phyloP scores from a whole-genome alignment of 129 eudicot species.

The Rutidosis leptorrhynchoides region DNA sequence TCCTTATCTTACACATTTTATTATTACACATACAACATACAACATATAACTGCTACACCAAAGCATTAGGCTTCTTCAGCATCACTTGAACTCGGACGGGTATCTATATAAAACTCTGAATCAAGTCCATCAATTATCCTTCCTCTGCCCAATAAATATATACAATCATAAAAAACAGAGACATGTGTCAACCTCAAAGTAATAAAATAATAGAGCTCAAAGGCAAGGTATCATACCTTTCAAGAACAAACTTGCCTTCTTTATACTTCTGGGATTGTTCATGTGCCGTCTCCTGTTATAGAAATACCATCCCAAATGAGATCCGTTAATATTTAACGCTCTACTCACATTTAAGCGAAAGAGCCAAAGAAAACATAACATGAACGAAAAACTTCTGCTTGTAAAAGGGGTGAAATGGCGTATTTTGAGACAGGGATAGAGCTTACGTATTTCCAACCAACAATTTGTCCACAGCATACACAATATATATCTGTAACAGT shows the following conservation, averaged over 20 bases:
- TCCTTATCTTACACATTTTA: slow-evolving; percentile 25
- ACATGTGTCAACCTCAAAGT: not conserved
- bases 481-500: slow-evolving; percentile 87
- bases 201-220: not conserved
- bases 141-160: slow-evolving; percentile 44
- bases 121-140: slow-evolving; percentile 76
- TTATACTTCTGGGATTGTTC: slow-evolving; percentile 79
- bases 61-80: slow-evolving; percentile 51
- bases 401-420: not conserved
- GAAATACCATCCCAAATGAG: slow-evolving; percentile 4
- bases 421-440: slow-evolving; percentile 7
- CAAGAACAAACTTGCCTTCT: slow-evolving; percentile 87
- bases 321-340: slow-evolving; percentile 8
- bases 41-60: not conserved
- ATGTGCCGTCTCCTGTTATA: slow-evolving; percentile 49
- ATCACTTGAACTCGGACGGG: slow-evolving; percentile 68
- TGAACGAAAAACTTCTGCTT: not conserved
- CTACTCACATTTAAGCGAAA: not conserved
- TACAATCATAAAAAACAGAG: not conserved
- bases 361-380: not conserved
- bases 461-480: slow-evolving; percentile 88
- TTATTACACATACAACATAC: slow-evolving; percentile 9
- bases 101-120: slow-evolving; percentile 77
- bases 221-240: slow-evolving; percentile 35
- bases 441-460: slow-evolving; percentile 95